A percentile compares a stretch with the other conserved stretches of the same genome.
phyloP scores from a whole-genome alignment of 75 land plant genomes.

The Picea glauca region DNA sequence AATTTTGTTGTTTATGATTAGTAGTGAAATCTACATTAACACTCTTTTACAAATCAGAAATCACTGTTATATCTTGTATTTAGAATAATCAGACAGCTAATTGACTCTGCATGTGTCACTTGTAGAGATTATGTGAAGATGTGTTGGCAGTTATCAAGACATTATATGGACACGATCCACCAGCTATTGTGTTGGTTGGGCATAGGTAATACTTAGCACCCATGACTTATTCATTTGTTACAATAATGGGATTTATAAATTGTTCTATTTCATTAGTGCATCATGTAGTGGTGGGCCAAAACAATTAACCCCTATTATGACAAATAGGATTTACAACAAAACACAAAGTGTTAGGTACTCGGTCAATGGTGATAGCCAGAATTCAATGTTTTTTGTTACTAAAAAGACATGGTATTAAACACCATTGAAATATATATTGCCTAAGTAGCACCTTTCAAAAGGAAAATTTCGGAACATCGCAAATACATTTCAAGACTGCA shows the following conservation, averaged over 20 bases:
- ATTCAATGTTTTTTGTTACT: too few relatives aligned
- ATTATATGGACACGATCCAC: conserved; percentile 81
- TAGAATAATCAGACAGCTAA: not conserved
- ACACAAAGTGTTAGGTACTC: too few relatives aligned
- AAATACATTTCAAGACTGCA: too few relatives aligned
- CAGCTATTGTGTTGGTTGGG: conserved; percentile 91
- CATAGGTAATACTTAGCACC: conserved; percentile 62
- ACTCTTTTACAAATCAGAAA: not conserved
- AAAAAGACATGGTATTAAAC: too few relatives aligned
- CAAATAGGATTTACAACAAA: too few relatives aligned
- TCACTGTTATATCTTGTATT: not conserved
- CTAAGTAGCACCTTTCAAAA: too few relatives aligned
- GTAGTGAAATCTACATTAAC: not conserved
- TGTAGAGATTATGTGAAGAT: conserved; percentile 89
- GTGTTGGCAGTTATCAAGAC: conserved; percentile 69
- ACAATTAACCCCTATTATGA: too few relatives aligned
- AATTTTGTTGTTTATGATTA: not conserved
- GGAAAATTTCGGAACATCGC: too few relatives aligned
- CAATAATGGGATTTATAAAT: not conserved
- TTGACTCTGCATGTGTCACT: conserved; percentile 1
- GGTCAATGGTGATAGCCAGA: too few relatives aligned
- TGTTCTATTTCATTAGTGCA: too few relatives aligned
- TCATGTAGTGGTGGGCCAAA: too few relatives aligned
- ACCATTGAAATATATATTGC: too few relatives aligned
- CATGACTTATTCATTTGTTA: not conserved